Conservation (phyloP, 257 asterid genomes). For the Fraxinus anomala region DNA sequence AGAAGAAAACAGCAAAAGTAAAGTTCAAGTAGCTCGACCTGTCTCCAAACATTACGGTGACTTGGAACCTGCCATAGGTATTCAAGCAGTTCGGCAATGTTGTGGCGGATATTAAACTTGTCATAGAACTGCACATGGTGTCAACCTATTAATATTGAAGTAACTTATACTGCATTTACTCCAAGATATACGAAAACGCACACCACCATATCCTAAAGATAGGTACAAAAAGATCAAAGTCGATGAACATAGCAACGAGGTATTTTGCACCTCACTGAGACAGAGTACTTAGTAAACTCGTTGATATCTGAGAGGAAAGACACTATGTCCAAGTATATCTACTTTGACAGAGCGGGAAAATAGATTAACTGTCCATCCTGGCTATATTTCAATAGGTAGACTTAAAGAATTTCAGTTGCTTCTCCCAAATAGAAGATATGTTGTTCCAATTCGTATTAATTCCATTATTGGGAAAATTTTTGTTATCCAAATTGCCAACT, state of each 20-base stretch:
- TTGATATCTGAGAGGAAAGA: neutral
- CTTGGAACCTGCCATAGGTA: conserved; percentile 98
- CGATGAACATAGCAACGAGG: neutral
- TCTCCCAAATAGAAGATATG: neutral
- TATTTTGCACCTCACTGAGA: conserved; percentile 7
- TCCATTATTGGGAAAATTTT: neutral
- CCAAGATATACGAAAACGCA: neutral
- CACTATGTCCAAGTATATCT: neutral
- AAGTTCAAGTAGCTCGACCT: conserved; percentile 47
- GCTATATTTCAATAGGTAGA: neutral
- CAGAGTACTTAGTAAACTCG: neutral
- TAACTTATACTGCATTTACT: neutral
- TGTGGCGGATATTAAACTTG: conserved; percentile 97
- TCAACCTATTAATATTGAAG: neutral
- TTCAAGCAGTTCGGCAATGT: conserved; percentile 96
- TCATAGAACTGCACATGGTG: conserved; percentile 79
- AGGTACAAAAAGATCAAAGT: neutral
- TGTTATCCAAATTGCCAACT: neutral
- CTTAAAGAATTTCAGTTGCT: neutral
- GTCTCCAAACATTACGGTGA: conserved; percentile 96
- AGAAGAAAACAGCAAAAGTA: neutral
- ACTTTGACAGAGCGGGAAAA: neutral
- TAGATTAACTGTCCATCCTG: neutral
- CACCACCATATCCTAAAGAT: neutral
- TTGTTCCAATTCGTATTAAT: neutral